Conservation (phyloP, 73 alveolate species). For the Paramecium caudatum region DNA sequence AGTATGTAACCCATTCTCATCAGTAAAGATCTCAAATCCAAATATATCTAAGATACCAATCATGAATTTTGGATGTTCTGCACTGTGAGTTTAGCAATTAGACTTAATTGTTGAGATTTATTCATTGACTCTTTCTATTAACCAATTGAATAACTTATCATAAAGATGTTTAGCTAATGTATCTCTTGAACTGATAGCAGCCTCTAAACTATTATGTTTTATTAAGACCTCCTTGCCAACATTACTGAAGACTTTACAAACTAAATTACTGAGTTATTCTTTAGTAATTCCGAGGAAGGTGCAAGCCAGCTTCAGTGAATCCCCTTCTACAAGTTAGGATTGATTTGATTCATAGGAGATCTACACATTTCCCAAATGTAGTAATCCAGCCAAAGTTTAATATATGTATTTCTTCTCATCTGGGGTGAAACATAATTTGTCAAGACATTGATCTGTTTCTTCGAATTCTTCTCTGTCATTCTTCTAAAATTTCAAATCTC, state of each 20-base stretch:
- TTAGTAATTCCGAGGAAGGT: conserved; percentile 79
- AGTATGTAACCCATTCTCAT: conserved; percentile 87
- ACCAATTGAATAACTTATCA: conserved; percentile 92
- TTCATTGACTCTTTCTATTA: conserved; percentile 82
- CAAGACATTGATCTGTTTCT: conserved; percentile 67
- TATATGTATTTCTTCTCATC: conserved; percentile 67
- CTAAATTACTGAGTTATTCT: conserved; percentile 27
- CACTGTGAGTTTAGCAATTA: too few species aligned
- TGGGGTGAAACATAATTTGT: conserved; percentile 59
- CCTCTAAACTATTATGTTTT: conserved; percentile 76
- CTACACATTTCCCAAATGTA: conserved; percentile 72
- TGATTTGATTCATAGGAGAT: conserved; percentile 84
- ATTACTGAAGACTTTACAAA: conserved; percentile 43
- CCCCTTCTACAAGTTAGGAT: conserved; percentile 68
- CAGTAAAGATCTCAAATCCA: conserved; percentile 95
- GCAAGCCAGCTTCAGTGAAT: conserved; percentile 69
- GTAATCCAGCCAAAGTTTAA: not conserved
- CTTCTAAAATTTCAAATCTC: conserved; percentile 20
- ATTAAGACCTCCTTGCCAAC: conserved; percentile 70
- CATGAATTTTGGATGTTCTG: not conserved
- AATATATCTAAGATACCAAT: conserved; percentile 97
- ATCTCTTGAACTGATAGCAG: conserved; percentile 83
- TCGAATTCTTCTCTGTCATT: conserved; percentile 80
- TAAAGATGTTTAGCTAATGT: conserved; percentile 94
- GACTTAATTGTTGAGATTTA: not conserved